Percentiles rank a stretch among this genome's conserved stretches.
These are phyloP conservation scores for Dujonia santamariae DNA, from an alignment of 1,139 yeast genomes.

Conservation along the genomic window DNA sequence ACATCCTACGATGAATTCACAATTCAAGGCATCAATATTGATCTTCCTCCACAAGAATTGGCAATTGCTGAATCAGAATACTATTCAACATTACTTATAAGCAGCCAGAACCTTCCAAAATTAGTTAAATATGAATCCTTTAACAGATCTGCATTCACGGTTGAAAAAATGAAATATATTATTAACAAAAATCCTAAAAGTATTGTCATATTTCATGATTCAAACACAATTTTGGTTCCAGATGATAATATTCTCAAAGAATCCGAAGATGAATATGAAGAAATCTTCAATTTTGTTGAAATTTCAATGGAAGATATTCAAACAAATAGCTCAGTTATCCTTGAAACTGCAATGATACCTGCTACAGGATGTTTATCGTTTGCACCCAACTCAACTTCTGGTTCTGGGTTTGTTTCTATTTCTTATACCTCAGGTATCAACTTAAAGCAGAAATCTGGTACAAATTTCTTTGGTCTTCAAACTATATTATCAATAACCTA, in stretches of 20 bases:
- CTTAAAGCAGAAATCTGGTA: slow-evolving; percentile 3
- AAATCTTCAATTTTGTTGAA: slow-evolving; percentile 1
- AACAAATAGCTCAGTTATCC: neutral
- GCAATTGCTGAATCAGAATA: slow-evolving; percentile 4
- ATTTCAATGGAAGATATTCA: slow-evolving; percentile 1
- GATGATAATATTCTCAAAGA: slow-evolving; percentile 10
- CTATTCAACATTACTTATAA: no score
- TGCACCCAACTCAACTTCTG: slow-evolving; percentile 6
- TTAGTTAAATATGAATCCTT: slow-evolving; percentile 4
- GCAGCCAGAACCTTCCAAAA: no score
- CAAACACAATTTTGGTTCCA: slow-evolving; percentile 19
- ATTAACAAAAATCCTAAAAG: slow-evolving; percentile 13
- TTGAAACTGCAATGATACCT: slow-evolving; percentile 15
- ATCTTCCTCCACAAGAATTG: slow-evolving; percentile 4
- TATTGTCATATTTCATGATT: slow-evolving; percentile 18
- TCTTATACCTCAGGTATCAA: slow-evolving; percentile 10
- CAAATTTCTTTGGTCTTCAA: neutral
- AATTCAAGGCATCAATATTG: slow-evolving; percentile 4
- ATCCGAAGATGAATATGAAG: neutral
- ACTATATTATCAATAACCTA: neutral
- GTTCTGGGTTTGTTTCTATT: slow-evolving; percentile 17
- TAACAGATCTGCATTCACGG: slow-evolving; percentile 5
- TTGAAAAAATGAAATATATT: slow-evolving; percentile 11
- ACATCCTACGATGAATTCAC: neutral
- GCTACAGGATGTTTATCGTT: slow-evolving; percentile 19